A percentile compares a stretch with the other conserved stretches of the same genome.
Evolutionary conservation across 495 filamentous ascomycete species (phyloP).

Genomic region (Podospora pseudocomata): DNA sequence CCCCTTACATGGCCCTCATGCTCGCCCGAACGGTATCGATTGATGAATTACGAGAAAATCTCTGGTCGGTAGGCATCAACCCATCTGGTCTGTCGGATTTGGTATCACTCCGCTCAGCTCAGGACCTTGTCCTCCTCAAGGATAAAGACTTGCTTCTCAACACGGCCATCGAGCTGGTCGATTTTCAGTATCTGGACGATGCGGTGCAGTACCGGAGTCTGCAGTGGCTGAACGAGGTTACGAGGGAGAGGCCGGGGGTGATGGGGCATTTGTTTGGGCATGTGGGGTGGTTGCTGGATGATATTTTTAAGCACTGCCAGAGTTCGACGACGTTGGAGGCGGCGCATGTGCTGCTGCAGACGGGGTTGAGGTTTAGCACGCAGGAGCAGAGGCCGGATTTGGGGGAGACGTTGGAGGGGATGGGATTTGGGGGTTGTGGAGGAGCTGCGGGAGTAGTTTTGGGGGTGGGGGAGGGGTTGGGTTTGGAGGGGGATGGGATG

Average conservation of each 20-base stretch:
- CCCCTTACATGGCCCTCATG: slow-evolving; percentile 52
- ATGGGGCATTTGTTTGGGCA: slow-evolving; percentile 50
- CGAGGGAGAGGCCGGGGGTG: slow-evolving; percentile 44
- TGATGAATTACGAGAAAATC: slow-evolving; percentile 49
- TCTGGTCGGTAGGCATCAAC: slow-evolving; percentile 51
- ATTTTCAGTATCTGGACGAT: slow-evolving; percentile 55
- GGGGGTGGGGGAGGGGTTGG: slow-evolving; percentile 2
- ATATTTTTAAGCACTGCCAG: slow-evolving; percentile 53
- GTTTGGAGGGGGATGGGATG: neutral
- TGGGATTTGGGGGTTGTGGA: slow-evolving; percentile 56
- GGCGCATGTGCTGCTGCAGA: slow-evolving; percentile 50
- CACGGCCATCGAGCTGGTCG: slow-evolving; percentile 53
- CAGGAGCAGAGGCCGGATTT: slow-evolving; percentile 40
- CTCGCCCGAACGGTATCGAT: slow-evolving; percentile 43
- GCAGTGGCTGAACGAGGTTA: slow-evolving; percentile 50
- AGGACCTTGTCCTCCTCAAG: slow-evolving; percentile 42
- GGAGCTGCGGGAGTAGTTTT: slow-evolving; percentile 45
- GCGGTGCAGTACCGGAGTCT: slow-evolving; percentile 50
- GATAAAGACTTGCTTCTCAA: slow-evolving; percentile 57
- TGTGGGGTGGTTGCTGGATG: slow-evolving; percentile 50
- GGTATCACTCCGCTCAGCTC: slow-evolving; percentile 27
- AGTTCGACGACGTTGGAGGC: slow-evolving; percentile 47
- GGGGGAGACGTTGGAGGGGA: slow-evolving; percentile 48
- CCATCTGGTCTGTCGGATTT: slow-evolving; percentile 30
- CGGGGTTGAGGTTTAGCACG: slow-evolving; percentile 38